Conservation (phyloP, 148 eudicot genomes). For the Chenopodium berlandieri region DNA sequence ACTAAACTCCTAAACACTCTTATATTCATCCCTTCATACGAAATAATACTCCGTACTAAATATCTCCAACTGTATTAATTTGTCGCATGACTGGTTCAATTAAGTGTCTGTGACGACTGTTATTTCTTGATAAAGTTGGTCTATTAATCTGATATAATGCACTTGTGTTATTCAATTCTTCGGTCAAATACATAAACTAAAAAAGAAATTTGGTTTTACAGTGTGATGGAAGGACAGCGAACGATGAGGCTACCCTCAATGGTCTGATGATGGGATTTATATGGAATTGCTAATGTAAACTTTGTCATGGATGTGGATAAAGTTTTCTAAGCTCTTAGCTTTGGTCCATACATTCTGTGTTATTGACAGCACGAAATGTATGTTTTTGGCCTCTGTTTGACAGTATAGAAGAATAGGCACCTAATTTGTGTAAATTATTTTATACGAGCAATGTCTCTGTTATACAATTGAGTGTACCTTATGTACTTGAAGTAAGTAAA, state of each 20-base stretch:
- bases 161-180: background rate
- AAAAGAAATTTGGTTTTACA: slow-evolving; percentile 26
- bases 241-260: slow-evolving; percentile 44
- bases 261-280: background rate
- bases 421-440: too few relatives aligned
- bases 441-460: too few relatives aligned
- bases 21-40: background rate
- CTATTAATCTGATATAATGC: background rate
- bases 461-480: too few relatives aligned
- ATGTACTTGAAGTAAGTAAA: too few relatives aligned
- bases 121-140: background rate
- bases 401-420: background rate
- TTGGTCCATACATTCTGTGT: too few relatives aligned
- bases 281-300: too few relatives aligned
- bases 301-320: too few relatives aligned
- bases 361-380: too few relatives aligned
- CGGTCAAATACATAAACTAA: background rate
- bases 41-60: too few relatives aligned
- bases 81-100: background rate
- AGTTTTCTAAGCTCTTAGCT: too few relatives aligned
- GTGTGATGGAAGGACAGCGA: slow-evolving; percentile 52
- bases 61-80: background rate
- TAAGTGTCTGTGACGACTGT: background rate
- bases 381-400: background rate
- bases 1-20: background rate